Percentiles rank a stretch among this genome's conserved stretches.
These are phyloP conservation scores for Trichoderma gracile DNA, from an alignment of 2,329 filamentous ascomycete genomes.

Conservation along the genomic window DNA sequence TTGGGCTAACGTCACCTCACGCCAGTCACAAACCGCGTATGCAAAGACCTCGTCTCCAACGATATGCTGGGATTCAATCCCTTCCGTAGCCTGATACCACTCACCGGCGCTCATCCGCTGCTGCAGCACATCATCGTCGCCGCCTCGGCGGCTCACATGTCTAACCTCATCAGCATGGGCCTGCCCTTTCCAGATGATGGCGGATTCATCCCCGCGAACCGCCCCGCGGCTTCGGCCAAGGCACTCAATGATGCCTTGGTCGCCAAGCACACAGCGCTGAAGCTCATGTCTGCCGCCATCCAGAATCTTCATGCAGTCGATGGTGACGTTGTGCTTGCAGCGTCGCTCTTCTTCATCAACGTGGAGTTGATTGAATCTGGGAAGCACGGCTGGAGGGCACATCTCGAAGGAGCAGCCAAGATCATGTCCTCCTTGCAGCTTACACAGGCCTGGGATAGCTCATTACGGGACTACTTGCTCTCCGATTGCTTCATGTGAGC, in stretches of 20 bases:
- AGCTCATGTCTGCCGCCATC: constrained; percentile 45
- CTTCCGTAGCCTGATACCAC: constrained; percentile 48
- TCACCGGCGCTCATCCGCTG: constrained; percentile 45
- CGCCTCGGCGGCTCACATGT: constrained; percentile 51
- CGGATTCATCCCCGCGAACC: constrained; percentile 14
- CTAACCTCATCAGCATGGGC: constrained; percentile 42
- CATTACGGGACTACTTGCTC: constrained; percentile 47
- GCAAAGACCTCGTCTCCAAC: constrained; percentile 53
- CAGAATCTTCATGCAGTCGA: constrained; percentile 41
- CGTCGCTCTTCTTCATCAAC: constrained; percentile 53
- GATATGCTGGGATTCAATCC: constrained; percentile 49
- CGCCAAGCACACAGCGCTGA: constrained; percentile 49
- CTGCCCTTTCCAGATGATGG: neutral
- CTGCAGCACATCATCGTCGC: constrained; percentile 51
- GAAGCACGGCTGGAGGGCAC: constrained; percentile 49
- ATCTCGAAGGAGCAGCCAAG: constrained; percentile 48
- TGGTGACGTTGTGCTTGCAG: constrained; percentile 47
- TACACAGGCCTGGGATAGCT: constrained; percentile 37
- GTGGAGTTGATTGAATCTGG: constrained; percentile 53
- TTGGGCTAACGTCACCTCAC: neutral
- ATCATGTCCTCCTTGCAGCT: constrained; percentile 47
- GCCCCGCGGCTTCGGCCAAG: constrained; percentile 30
- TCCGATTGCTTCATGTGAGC: constrained; percentile 51
- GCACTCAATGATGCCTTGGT: constrained; percentile 48
- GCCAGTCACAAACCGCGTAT: constrained; percentile 52